phyloP scores from a whole-genome alignment of 495 filamentous ascomycete genomes.

The Parachaetomium inaequale region DNA sequence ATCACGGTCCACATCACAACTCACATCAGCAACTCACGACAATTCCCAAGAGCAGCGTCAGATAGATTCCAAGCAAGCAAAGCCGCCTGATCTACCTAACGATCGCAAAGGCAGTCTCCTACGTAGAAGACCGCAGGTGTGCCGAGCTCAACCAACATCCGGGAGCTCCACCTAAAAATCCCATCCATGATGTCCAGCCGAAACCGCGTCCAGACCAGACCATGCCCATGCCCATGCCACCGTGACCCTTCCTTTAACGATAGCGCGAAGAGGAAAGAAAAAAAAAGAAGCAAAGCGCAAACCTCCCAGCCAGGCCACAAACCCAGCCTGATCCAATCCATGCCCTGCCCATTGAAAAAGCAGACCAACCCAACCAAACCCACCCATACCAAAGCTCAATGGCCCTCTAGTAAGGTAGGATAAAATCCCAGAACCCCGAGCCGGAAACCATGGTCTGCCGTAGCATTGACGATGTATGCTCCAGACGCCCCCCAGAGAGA shows the following conservation, averaged over 20 bases:
- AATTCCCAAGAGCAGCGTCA: neutral
- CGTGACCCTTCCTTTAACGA: neutral
- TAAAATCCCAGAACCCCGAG: neutral
- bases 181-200: neutral
- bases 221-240: neutral
- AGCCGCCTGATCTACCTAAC: neutral
- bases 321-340: neutral
- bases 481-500: neutral
- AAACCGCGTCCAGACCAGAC: neutral
- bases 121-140: neutral
- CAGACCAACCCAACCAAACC: neutral
- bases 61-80: constrained; percentile 4
- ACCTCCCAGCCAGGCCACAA: neutral
- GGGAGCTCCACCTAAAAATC: constrained; percentile 1
- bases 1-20: neutral
- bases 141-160: neutral
- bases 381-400: neutral
- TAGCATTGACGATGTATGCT: neutral
- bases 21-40: neutral
- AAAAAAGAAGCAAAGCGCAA: neutral
- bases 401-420: neutral
- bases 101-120: neutral
- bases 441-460: neutral
- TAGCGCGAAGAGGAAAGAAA: neutral
- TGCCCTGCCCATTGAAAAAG: too few species aligned